Conservation (phyloP, 306 rosid genomes). For the Sindora glabra region DNA sequence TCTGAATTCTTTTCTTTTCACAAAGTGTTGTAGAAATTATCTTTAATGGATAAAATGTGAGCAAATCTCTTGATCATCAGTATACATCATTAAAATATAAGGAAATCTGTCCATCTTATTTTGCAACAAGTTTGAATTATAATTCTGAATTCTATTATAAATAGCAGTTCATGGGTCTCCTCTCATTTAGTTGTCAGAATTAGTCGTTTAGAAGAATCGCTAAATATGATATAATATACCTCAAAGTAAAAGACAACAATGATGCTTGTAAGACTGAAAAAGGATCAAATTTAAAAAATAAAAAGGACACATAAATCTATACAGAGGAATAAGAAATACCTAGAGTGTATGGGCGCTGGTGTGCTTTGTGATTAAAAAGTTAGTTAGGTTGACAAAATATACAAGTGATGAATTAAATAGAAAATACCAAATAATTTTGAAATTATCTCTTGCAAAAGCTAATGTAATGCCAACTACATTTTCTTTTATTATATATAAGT, state of each 20-base stretch:
- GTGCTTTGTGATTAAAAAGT: slow-evolving; percentile 95
- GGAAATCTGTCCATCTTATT: too few relatives aligned
- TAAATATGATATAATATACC: not conserved
- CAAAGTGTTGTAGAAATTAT: too few relatives aligned
- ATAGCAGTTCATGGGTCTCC: too few relatives aligned
- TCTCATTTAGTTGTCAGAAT: too few relatives aligned
- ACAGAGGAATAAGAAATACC: slow-evolving; percentile 44
- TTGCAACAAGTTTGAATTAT: too few relatives aligned
- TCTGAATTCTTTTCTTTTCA: too few relatives aligned
- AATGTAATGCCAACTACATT: slow-evolving; percentile 94
- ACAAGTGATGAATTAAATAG: slow-evolving; percentile 89
- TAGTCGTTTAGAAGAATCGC: not conserved
- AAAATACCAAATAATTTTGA: slow-evolving; percentile 92
- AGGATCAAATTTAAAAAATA: not conserved
- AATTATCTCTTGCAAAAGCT: slow-evolving; percentile 93
- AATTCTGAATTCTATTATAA: too few relatives aligned
- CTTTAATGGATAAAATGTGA: too few relatives aligned
- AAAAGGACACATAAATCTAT: not conserved
- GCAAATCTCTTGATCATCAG: too few relatives aligned
- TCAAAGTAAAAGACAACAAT: not conserved
- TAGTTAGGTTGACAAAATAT: slow-evolving; percentile 92
- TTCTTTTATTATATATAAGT: slow-evolving; percentile 87
- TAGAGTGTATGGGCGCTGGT: slow-evolving; percentile 98
- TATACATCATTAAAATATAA: too few relatives aligned
- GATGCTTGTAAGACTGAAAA: not conserved